These are phyloP conservation scores for Cordyceps militaris DNA, from an alignment of 2,329 filamentous ascomycete species.

Conservation along the genomic window DNA sequence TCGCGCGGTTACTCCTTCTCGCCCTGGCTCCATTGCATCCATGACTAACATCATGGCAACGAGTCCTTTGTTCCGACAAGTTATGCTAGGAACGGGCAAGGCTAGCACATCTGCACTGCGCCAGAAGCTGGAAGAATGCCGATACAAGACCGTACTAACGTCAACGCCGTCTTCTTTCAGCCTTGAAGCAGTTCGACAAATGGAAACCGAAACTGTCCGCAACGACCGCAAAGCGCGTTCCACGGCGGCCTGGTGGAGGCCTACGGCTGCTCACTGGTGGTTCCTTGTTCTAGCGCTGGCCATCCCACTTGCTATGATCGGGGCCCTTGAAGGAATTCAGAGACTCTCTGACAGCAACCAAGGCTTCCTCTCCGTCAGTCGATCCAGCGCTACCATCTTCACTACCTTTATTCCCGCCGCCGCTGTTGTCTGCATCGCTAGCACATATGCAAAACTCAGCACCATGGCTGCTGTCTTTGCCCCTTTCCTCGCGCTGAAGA, in stretches of 20 bases:
- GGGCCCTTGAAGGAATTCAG: constrained; percentile 19
- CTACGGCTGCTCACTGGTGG: constrained; percentile 17
- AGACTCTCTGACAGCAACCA: constrained; percentile 20
- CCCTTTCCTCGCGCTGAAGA: constrained; percentile 18
- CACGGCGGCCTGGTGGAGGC: constrained; percentile 19
- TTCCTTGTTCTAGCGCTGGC: constrained; percentile 20
- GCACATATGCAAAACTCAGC: constrained; percentile 20
- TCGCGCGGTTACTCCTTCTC: constrained; percentile 4
- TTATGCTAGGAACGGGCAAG: background rate
- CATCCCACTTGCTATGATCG: constrained; percentile 19
- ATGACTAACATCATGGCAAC: constrained; percentile 11
- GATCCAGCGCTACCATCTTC: constrained; percentile 18
- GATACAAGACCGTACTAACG: background rate
- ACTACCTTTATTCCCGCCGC: constrained; percentile 23
- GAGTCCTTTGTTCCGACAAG: constrained; percentile 11
- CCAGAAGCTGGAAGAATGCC: background rate
- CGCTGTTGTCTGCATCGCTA: constrained; percentile 12
- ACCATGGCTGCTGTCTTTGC: constrained; percentile 19
- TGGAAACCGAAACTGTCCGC: background rate
- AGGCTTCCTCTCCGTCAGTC: constrained; percentile 19
- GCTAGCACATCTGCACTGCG: background rate
- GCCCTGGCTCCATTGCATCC: constrained; percentile 13
- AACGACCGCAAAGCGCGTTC: background rate
- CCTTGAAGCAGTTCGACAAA: background rate
- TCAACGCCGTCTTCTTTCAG: background rate